Evolutionary conservation across 2,329 filamentous ascomycete genomes (phyloP), one percentile per base, ranked within the genome.

Genomic region (Diaporthe longicolla): DNA sequence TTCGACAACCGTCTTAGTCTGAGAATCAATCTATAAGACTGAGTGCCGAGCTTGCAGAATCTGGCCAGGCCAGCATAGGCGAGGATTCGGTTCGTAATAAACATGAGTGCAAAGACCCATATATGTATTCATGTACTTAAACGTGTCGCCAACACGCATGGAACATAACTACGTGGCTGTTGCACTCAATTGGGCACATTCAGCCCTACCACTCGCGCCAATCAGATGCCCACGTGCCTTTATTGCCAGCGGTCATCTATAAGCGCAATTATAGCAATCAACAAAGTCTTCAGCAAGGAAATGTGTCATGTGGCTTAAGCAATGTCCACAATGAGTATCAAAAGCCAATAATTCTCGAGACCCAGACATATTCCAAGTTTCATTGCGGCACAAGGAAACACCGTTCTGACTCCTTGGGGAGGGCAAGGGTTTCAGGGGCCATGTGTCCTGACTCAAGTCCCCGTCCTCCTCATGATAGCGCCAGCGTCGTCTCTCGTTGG

Each of bases 1-100:
- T 78, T 79, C 58, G 77, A 79, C 55, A 79, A 77, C 70, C 75
- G 74, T 29, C 75, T 78, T 17, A 76, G 76, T 37, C 63, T 79
- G 69, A 73, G 77, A 21, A 77, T 79, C 40, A 71, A 78, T 59
- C 73, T 79, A 0, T 78, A 61, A 75, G 9, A 17, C 9, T 43
- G 35, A 19, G 26, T 15, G 4, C 13, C 13, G 13, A 50, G 21
- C 13, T 35, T 21, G 45, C 35, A 9, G 32, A n/a, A 15, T 35
- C 7, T 26, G 29, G 13, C 15, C 13, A 10, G 45, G 13, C 9
- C 1, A 24, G 26, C 43, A 11, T n/a, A 26, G 5, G 13, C 29
- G 11, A 24, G 29, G 7, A 8, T 37, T 24, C n/a, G n/a, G n/a
- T 24, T 19, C 19, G 43, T 3, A 21, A 35, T 15, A 29, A 24